Evolutionary conservation across 1,284 basidiomycete species (phyloP), one percentile per base, ranked within the genome.

Genomic region (Heterobasidion irregulare): DNA sequence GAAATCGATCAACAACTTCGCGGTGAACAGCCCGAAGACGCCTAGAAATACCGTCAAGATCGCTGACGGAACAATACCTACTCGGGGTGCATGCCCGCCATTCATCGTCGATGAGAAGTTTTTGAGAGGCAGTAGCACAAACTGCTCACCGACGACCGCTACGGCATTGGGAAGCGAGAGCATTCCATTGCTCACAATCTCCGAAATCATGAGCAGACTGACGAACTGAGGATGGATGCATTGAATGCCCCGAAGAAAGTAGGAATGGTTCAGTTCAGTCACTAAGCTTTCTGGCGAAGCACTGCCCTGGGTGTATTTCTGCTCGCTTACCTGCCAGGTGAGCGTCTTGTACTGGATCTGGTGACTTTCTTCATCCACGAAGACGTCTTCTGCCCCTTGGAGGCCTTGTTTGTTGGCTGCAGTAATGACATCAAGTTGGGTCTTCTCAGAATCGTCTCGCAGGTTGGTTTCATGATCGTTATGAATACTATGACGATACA

Each of bases 131-230:
- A 53, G 8, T 5, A 19, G 8, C 6, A 53, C 47, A 32, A 38
- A 18, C 35, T 8, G 52, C 63, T 41, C 57, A 78, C 80, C 80
- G 49, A 82, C 75, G 6, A 75, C 74, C 18, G 78, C 76, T 60
- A 82, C 73, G 2, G 78, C 72, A 52, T 75, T 77, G 0, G 81
- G 80, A 6, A 82, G 69, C 13, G 78, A 79, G 15, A 82, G 66
- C 70, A 82, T 78, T 13, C 80, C 81, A 63, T 81, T 79, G 61
- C 77, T 79, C 51, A 83, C 78, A 34, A 81, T 80, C 59, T 79
- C 76, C 48, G 79, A 77, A 56, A 81, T 80, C 79, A 83, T 82
- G 43, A 82, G 66, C 48, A 80, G 62, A 26, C 70, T 68, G 5
- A 79, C 75, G 56, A 78, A 75, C 76, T 78, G 53, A 44, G 49